A percentile compares a stretch with the other conserved stretches of the same genome.
phyloP scores from a whole-genome alignment of 1,284 basidiomycete species.

The Rhizoctonia solani region DNA sequence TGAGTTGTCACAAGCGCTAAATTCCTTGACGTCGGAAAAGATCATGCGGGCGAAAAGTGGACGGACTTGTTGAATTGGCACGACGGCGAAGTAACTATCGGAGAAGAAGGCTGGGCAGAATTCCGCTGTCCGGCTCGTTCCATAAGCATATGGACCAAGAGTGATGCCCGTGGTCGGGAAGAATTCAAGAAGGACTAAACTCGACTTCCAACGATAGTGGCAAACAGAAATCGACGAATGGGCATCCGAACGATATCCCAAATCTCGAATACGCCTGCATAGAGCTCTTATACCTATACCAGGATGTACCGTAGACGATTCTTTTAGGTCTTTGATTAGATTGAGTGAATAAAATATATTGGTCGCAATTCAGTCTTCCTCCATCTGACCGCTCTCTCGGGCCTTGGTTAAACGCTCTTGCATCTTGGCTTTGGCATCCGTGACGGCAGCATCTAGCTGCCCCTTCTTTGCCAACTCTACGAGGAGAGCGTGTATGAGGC shows the following conservation, averaged over 20 bases:
- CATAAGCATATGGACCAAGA: slow-evolving; percentile 56
- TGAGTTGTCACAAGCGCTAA: not conserved
- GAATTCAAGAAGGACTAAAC: slow-evolving; percentile 10
- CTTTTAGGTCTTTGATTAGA: not conserved
- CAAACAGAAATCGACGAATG: not conserved
- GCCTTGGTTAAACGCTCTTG: slow-evolving; percentile 43
- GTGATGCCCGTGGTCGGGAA: slow-evolving; percentile 51
- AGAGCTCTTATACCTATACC: slow-evolving; percentile 9
- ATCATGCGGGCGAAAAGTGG: slow-evolving; percentile 58
- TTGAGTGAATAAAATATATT: not conserved
- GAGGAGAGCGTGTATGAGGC: slow-evolving; percentile 72
- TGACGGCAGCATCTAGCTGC: slow-evolving; percentile 48
- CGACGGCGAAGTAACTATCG: slow-evolving; percentile 55
- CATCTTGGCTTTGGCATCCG: slow-evolving; percentile 46
- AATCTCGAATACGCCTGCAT: not conserved
- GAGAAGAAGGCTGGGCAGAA: slow-evolving; percentile 59
- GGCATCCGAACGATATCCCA: not conserved
- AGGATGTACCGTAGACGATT: slow-evolving; percentile 12
- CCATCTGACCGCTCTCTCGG: slow-evolving; percentile 9
- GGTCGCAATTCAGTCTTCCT: slow-evolving; percentile 2
- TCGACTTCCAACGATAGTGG: too few species aligned
- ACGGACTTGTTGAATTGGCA: slow-evolving; percentile 60
- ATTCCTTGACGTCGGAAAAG: slow-evolving; percentile 39
- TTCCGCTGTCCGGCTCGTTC: slow-evolving; percentile 53
- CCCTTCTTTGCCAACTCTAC: slow-evolving; percentile 69